Percentiles rank a stretch among this genome's conserved stretches.
These are phyloP conservation scores for Suhomyces ambrosiae DNA, from an alignment of 1,139 yeast genomes.

Conservation along the genomic window DNA sequence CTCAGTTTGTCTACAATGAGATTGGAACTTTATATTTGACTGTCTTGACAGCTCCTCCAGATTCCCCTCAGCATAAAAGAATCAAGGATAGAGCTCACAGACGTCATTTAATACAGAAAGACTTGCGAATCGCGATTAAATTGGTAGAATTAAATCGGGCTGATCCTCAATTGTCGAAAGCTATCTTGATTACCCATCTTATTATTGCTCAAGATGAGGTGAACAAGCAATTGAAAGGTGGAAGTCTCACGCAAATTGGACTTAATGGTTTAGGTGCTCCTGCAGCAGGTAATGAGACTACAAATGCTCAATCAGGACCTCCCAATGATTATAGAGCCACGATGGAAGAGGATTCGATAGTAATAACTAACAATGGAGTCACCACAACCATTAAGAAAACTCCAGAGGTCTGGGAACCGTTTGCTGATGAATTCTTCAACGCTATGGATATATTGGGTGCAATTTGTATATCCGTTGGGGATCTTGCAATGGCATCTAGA, in stretches of 20 bases:
- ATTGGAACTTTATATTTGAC: conserved; percentile 63
- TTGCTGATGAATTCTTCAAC: conserved; percentile 72
- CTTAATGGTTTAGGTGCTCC: not conserved
- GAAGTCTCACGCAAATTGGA: conserved; percentile 9
- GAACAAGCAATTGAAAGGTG: conserved; percentile 13
- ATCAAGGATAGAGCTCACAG: conserved; percentile 34
- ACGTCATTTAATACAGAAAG: conserved; percentile 70
- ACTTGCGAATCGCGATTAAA: conserved; percentile 67
- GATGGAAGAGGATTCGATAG: conserved; percentile 18
- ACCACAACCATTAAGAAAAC: conserved; percentile 30
- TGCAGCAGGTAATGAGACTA: not conserved
- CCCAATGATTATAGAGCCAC: conserved; percentile 7
- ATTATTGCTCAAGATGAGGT: conserved; percentile 67
- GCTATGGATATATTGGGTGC: conserved; percentile 74
- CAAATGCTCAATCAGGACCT: conserved; percentile 1
- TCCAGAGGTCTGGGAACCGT: conserved; percentile 68
- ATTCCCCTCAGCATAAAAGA: conserved; percentile 23
- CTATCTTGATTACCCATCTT: conserved; percentile 64
- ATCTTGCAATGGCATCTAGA: conserved; percentile 60
- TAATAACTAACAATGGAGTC: conserved; percentile 21
- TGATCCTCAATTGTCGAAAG: conserved; percentile 57
- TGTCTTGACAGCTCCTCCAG: conserved; percentile 46
- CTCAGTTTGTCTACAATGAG: conserved; percentile 66
- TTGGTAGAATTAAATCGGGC: conserved; percentile 58
- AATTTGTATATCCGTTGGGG: conserved; percentile 66